Evolutionary conservation across 1,284 basidiomycete species (phyloP), one percentile per base, ranked within the genome.

Genomic region (Moesziomyces aphidis): DNA sequence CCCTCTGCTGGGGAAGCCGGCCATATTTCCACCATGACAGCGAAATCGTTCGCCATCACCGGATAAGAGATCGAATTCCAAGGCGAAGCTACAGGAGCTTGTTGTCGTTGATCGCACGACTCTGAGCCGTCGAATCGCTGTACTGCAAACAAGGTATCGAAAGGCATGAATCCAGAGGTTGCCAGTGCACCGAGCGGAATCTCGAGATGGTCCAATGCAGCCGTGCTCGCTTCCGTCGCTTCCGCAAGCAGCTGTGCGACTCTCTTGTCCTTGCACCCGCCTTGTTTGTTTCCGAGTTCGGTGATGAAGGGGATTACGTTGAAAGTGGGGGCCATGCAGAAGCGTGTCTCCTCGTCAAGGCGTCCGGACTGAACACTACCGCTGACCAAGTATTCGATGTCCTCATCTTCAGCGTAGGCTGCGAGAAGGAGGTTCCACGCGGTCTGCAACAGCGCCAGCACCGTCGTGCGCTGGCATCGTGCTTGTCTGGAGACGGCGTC

Each of bases 101-200:
- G 15, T 42, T 42, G 15, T 42, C 7, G 39, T 42, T 19, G 39
- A 19, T 42, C 17, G 39, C 17, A 42, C 39, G 39, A 42, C 15
- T 4, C n/a, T 7, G 39, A 42, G n/a, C 21, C 48, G 8, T 44
- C 42, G 23, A 59, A 59, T 8, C 34, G 59, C 51, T 68, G 65
- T 22, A 68, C 50, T 22, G 65, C 65, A n/a, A 68, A 51, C 23
- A 68, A n/a, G 4, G 60, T 69, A 19, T 69, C 66, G 34, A 63
- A 69, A 7, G 61, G 60, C 31, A 69, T 52, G 21, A 34, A 28
- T 17, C 52, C 66, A 8, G 55, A 46, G 15, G 21, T 21, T 9
- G 53, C 59, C 3, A 69, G 55, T 15, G 55, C 52, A 2, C 61
- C 60, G n/a, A 69, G 61, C 23, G 60, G 55, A 7, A 54, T 56